phyloP scores from a whole-genome alignment of 306 rosid genomes.

The Medicago truncatula region MtrunA17r5.0-ANR NC_053048.1:47495001-47495500 shows the following conservation, averaged over 20 bases:
- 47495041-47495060: conserved; percentile 2
- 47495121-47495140: not conserved
- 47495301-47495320: conserved; percentile 1
- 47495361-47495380: no score
- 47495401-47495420: conserved; percentile 11
- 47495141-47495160: not conserved
- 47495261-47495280: not conserved
- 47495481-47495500: conserved; percentile 87
- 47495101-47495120: conserved; percentile 7
- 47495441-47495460: conserved; percentile 49
- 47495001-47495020: not conserved
- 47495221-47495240: conserved; percentile 9
- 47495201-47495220: conserved; percentile 13
- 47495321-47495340: conserved; percentile 10
- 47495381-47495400: no score
- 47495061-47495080: conserved; percentile 4
- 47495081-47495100: conserved; percentile 19
- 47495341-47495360: not conserved
- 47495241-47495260: conserved; percentile 27
- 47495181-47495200: not conserved
- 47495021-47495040: not conserved
- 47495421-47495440: conserved; percentile 19
- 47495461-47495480: conserved; percentile 78
- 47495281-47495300: conserved; percentile 19
- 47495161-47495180: conserved; percentile 10